Percentiles rank a stretch among this genome's conserved stretches.
These are phyloP conservation scores for Colletotrichum theobromicola DNA, from an alignment of 2,329 filamentous ascomycete genomes.

Conservation along the genomic window DNA sequence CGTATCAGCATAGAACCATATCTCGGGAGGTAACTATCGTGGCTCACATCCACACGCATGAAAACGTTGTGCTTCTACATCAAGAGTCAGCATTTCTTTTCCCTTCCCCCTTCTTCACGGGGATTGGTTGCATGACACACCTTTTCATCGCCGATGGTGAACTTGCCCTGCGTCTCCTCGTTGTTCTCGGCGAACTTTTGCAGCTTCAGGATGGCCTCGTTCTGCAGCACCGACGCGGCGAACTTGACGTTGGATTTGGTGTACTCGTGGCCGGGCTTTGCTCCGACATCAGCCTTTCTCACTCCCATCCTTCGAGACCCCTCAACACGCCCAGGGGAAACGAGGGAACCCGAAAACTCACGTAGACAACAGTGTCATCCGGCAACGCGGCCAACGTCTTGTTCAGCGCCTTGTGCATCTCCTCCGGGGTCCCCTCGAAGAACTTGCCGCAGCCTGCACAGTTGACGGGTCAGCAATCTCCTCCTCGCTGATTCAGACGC, in stretches of 20 bases:
- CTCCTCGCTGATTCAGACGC: neutral
- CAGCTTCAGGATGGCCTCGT: constrained; percentile 77
- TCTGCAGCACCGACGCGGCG: constrained; percentile 75
- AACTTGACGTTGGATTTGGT: constrained; percentile 98
- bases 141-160: constrained; percentile 98
- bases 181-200: constrained; percentile 79
- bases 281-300: neutral
- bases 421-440: constrained; percentile 86
- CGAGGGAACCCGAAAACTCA: constrained; percentile 45
- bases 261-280: constrained; percentile 92
- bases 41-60: constrained; percentile 80
- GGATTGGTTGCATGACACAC: constrained; percentile 54
- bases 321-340: too few relatives aligned
- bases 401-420: constrained; percentile 96
- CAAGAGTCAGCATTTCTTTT: too few relatives aligned
- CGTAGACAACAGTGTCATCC: constrained; percentile 90
- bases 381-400: constrained; percentile 80
- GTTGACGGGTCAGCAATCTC: neutral
- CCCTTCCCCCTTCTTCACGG: too few relatives aligned
- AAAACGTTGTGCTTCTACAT: constrained; percentile 89
- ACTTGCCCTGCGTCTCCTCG: constrained; percentile 89
- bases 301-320: neutral
- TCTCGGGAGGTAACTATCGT: too few relatives aligned
- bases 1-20: constrained; percentile 12
- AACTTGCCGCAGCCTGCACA: constrained; percentile 84